Percentiles rank a stretch among this genome's conserved stretches.
Conservation (phyloP, 148 eudicot species). For the Rhododendron mucronatum region DNA sequence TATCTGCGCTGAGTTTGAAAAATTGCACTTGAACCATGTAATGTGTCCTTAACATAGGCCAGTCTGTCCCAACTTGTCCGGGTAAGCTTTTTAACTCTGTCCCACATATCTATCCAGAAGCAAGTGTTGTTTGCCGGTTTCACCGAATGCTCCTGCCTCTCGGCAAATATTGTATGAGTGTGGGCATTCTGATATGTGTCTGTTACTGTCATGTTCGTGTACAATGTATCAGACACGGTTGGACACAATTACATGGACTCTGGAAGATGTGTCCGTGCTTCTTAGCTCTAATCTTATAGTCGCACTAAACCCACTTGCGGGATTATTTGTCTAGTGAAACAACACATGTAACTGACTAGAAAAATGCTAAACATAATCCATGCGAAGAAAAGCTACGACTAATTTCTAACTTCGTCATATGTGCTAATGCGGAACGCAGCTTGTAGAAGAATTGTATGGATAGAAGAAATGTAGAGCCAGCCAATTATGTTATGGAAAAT, state of each 20-base stretch:
- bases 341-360: not conserved
- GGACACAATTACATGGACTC: not conserved
- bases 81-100: not conserved
- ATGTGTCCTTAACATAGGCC: not conserved
- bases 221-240: not conserved
- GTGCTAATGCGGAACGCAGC: not conserved
- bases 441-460: not conserved
- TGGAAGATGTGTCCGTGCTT: not conserved
- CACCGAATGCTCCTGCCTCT: not conserved
- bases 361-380: not conserved
- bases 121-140: not conserved
- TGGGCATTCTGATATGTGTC: not conserved
- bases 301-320: not conserved
- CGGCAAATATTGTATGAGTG: not conserved
- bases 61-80: not conserved
- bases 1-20: not conserved
- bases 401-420: not conserved
- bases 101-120: not conserved
- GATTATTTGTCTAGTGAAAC: not conserved
- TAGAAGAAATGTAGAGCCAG: slow-evolving; percentile 3
- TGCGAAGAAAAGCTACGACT: not conserved
- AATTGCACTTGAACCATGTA: not conserved
- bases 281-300: not conserved
- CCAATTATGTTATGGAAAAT: not conserved
- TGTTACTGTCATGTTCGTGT: not conserved